Percentiles rank a stretch among this genome's conserved stretches.
Evolutionary conservation across 1,284 basidiomycete genomes (phyloP).

Genomic region (Polyporus tsugae): DNA sequence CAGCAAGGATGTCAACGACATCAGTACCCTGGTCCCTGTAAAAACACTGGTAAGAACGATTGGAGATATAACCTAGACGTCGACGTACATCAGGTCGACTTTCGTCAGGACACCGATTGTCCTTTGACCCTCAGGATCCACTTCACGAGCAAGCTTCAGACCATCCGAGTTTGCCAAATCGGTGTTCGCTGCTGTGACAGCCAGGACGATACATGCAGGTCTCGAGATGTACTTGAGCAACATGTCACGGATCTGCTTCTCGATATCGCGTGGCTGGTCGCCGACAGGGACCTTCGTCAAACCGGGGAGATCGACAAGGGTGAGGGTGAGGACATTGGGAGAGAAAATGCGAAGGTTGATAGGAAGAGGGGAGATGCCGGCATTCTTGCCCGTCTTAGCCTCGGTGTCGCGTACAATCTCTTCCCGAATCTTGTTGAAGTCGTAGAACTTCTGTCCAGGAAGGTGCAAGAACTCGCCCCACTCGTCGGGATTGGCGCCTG

Average conservation of each 20-base stretch:
- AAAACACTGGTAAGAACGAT: constrained; percentile 66
- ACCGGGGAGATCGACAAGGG: constrained; percentile 96
- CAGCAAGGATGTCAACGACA: constrained; percentile 97
- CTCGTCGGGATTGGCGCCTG: constrained; percentile 87
- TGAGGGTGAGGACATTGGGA: constrained; percentile 95
- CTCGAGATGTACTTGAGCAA: constrained; percentile 95
- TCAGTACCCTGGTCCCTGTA: constrained; percentile 94
- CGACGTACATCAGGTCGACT: constrained; percentile 93
- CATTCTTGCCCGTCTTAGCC: constrained; percentile 97
- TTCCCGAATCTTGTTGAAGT: constrained; percentile 96
- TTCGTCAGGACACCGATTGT: constrained; percentile 99
- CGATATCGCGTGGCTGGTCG: constrained; percentile 97
- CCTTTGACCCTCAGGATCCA: constrained; percentile 94
- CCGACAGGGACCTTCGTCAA: constrained; percentile 97
- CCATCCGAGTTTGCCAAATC: constrained; percentile 99
- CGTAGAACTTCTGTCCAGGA: constrained; percentile 96
- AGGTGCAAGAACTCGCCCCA: constrained; percentile 99
- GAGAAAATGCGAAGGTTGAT: constrained; percentile 98
- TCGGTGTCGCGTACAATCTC: constrained; percentile 98
- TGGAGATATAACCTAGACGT: constrained; percentile 69
- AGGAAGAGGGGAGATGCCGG: constrained; percentile 93
- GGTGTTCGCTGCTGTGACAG: constrained; percentile 95
- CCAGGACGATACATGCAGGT: constrained; percentile 90
- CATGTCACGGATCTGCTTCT: constrained; percentile 98
- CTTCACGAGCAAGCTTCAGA: constrained; percentile 94